Evolutionary conservation across 2,329 filamentous ascomycete genomes (phyloP), one percentile per base, ranked within the genome.

Genomic region (Sporothrix pallida): DNA sequence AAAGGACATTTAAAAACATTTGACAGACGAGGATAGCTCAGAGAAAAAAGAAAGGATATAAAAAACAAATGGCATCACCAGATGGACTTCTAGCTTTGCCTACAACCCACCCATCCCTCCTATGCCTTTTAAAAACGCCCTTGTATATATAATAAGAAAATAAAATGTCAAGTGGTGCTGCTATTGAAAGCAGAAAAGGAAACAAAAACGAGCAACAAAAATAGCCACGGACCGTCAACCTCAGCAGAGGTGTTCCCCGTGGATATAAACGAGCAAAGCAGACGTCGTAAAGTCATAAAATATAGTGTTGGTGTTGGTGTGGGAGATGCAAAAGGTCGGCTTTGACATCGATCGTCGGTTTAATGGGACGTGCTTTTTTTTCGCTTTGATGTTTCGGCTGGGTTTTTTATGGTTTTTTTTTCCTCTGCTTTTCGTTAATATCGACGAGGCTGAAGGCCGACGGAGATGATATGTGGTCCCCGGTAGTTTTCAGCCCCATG

Each of bases 271-370:
- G 52, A 68, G 65, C 23, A 68, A 68, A 68, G 44, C 13, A 37
- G 46, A 68, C 65, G 44, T 70, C 68, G 31, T 70, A 58, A 70
- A 46, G 65, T 70, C 68, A 26, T 70, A 37, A 70, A 54, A 70
- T 44, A 50, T 31, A 58, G 50, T 17, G 48, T 44, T 37, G n/a
- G 20, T 56, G 31, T 44, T 37, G 50, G 20, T 56, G 31, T 56
- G 37, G 15, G 68, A 42, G 31, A 52, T 44, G 46, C 42, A 26
- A 17, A 26, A 65, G 12, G 9, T 48, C 13, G 42, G 62, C n/a
- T 12, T 48, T 65, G 42, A 20, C 31, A 37, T 37, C 31, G 31
- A 37, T 37, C 31, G 31, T 37, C 31, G 31, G 31, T 37, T 37
- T 37, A 37, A 37, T 6, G 7, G 31, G 31, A 37, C 4, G 31